Evolutionary conservation across 495 filamentous ascomycete species (phyloP), one percentile per base, ranked within the genome.

Genomic region (Cenococcum geophilum): DNA sequence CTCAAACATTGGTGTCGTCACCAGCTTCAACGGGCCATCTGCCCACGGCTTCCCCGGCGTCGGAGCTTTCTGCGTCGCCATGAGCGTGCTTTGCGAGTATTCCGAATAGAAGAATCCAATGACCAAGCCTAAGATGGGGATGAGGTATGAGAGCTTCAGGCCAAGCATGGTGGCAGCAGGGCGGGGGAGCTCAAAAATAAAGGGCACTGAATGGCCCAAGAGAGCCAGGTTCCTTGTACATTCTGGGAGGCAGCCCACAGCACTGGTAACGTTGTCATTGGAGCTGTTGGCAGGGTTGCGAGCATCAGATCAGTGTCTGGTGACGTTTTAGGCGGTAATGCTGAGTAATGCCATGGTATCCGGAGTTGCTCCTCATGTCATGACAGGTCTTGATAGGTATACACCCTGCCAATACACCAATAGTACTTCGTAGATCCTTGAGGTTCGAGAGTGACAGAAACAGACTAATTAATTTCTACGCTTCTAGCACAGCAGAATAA

Each of bases 31-130:
- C 14, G 66, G 66, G 12, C 59, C 59, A 54, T 68, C 62, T 16
- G 66, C 62, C 66, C 62, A 68, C n/a, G 58, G 62, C 56, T 62
- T 59, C 34, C 42, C 52, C 18, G 36, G 1, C 23, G 51, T 50
- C n/a, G 51, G 43, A 11, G 65, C 47, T 11, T 34, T 57, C 1
- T 49, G 48, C 9, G 57, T 53, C 61, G 49, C 10, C 49, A 25
- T 52, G 21, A 32, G 11, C 10, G 9, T 52, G 23, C 16, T 25
- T 27, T 16, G 25, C 14, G 49, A 23, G 10, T 23, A 52, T 52
- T 32, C 21, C 25, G 49, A 25, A 16, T 52, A 52, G 49, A 52
- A 23, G 5, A 52, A 27, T 16, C n/a, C 49, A 32, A 52, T 32
- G 16, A 20, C 25, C 12, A 32, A 8, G 21, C 18, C 49, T 5